A percentile compares a stretch with the other conserved stretches of the same genome.
Evolutionary conservation across 2,329 filamentous ascomycete genomes (phyloP).

Genomic region (Trichoderma sp.): DNA sequence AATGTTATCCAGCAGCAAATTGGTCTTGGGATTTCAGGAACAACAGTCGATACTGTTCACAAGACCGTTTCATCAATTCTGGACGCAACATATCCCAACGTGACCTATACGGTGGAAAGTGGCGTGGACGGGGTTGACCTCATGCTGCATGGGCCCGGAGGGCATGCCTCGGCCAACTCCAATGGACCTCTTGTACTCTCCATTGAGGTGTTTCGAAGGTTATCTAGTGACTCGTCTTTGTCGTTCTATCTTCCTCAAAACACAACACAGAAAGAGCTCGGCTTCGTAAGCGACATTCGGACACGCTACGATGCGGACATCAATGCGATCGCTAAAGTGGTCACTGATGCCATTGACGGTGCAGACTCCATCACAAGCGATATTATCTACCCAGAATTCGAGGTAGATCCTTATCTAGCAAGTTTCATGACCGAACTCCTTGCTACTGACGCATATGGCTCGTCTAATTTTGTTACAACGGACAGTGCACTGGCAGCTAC

Average conservation of each 20-base stretch:
- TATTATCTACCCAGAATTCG: too few species aligned
- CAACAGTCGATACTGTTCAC: neutral
- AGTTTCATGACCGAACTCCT: too few species aligned
- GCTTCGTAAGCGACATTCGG: conserved; percentile 20
- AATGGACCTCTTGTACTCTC: neutral
- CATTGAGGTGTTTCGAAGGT: neutral
- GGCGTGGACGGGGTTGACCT: neutral
- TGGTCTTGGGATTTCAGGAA: neutral
- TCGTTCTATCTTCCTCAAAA: neutral
- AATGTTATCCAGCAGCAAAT: neutral
- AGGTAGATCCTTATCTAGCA: too few species aligned
- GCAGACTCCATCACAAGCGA: too few species aligned
- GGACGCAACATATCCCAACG: neutral
- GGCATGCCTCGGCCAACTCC: neutral
- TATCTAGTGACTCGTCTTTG: neutral
- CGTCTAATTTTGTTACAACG: too few species aligned
- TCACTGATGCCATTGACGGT: too few species aligned
- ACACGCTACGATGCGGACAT: conserved; percentile 17
- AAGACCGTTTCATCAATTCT: neutral
- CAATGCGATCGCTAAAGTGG: neutral
- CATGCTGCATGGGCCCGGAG: neutral
- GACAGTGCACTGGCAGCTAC: too few species aligned
- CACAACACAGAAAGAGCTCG: conserved; percentile 15
- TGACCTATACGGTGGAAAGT: neutral
- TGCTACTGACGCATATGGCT: too few species aligned